Evolutionary conservation across 2,329 filamentous ascomycete species (phyloP).

Genomic region (Septoria linicola): DNA sequence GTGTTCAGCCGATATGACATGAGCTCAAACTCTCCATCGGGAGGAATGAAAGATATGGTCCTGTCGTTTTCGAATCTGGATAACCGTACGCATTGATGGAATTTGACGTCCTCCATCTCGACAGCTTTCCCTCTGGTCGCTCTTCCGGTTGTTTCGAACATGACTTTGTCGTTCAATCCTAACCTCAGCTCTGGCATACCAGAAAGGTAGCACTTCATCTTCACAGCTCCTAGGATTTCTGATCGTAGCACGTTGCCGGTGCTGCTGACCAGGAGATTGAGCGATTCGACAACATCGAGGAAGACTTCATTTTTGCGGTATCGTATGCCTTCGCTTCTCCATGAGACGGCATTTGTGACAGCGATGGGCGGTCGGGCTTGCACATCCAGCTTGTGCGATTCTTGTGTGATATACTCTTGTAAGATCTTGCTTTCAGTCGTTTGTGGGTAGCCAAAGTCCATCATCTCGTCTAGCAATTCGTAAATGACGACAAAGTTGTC

Average conservation of each 20-base stretch:
- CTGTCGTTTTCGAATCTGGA: conserved; percentile 97
- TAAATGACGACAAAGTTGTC: conserved; percentile 99
- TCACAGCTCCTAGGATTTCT: conserved; percentile 94
- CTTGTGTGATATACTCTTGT: conserved; percentile 95
- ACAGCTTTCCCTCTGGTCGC: conserved; percentile 94
- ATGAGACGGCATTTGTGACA: conserved; percentile 96
- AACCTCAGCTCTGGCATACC: conserved; percentile 96
- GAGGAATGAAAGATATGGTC: conserved; percentile 97
- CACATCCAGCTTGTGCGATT: conserved; percentile 96
- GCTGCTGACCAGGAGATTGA: conserved; percentile 91
- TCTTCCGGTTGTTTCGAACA: conserved; percentile 97
- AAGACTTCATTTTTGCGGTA: conserved; percentile 99
- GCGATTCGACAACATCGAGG: conserved; percentile 91
- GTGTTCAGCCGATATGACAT: conserved; percentile 99
- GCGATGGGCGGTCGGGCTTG: conserved; percentile 95
- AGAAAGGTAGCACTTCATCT: conserved; percentile 99
- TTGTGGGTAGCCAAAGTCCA: conserved; percentile 99
- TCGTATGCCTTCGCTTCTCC: conserved; percentile 95
- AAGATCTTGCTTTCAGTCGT: conserved; percentile 98
- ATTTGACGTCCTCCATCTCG: conserved; percentile 99
- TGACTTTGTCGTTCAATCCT: conserved; percentile 97
- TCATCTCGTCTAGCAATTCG: conserved; percentile 98
- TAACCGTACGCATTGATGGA: conserved; percentile 95
- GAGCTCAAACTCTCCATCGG: conserved; percentile 98
- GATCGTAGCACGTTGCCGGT: conserved; percentile 94